Conservation (phyloP, 2,329 filamentous ascomycete genomes). For the Aspergillus sp. region DNA sequence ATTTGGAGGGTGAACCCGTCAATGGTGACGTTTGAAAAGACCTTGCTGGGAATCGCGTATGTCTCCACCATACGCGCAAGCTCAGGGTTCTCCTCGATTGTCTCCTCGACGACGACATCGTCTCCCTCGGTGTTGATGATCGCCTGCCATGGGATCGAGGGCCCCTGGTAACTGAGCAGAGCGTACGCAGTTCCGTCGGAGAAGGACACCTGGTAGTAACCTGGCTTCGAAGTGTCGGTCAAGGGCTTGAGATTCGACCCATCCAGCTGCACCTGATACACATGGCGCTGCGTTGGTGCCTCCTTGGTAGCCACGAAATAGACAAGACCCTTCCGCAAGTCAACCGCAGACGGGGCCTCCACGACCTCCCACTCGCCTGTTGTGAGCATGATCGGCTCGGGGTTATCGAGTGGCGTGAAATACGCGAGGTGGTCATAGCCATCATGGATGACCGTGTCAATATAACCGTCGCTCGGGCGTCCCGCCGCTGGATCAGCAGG, state of each 20-base stretch:
- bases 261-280: slow-evolving; percentile 86
- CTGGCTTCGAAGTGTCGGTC: slow-evolving; percentile 70
- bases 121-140: slow-evolving; percentile 80
- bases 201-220: slow-evolving; percentile 81
- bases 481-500: slow-evolving; percentile 77
- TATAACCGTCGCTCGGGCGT: slow-evolving; percentile 80
- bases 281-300: slow-evolving; percentile 82
- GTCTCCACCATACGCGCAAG: slow-evolving; percentile 69
- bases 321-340: slow-evolving; percentile 79
- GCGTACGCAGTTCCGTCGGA: slow-evolving; percentile 79
- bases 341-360: slow-evolving; percentile 77
- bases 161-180: slow-evolving; percentile 80
- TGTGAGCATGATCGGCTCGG: slow-evolving; percentile 81
- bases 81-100: slow-evolving; percentile 73
- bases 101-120: slow-evolving; percentile 61
- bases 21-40: slow-evolving; percentile 82
- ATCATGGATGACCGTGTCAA: slow-evolving; percentile 84
- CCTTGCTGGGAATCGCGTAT: slow-evolving; percentile 77
- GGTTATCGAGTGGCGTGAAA: slow-evolving; percentile 82
- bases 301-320: slow-evolving; percentile 90
- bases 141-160: slow-evolving; percentile 85
- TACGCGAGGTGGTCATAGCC: slow-evolving; percentile 91
- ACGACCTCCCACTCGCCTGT: slow-evolving; percentile 91
- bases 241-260: slow-evolving; percentile 71
- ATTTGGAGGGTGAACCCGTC: slow-evolving; percentile 71